Percentiles rank a stretch among this genome's conserved stretches.
These are phyloP conservation scores for Lophiotrema nucula DNA, from an alignment of 495 filamentous ascomycete genomes.

Conservation along the genomic window DNA sequence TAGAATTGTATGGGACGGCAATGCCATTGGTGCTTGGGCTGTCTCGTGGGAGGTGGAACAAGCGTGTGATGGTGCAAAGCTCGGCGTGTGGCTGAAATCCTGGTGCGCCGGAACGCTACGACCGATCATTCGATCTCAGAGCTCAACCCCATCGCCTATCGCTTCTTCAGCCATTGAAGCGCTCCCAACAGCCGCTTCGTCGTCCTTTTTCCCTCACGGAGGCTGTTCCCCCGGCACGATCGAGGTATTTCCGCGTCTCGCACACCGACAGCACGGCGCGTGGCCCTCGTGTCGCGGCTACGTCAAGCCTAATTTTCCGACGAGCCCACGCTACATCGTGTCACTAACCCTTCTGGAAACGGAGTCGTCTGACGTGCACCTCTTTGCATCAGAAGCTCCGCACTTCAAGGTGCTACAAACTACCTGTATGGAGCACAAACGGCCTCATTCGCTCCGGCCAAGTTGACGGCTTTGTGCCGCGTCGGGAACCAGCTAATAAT, in stretches of 20 bases:
- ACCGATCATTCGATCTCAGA: background rate
- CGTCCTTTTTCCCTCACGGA: conserved; percentile 11
- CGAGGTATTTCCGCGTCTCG: conserved; percentile 8
- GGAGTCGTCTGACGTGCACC: conserved; percentile 9
- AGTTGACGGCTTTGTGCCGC: conserved; percentile 17
- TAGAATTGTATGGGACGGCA: background rate
- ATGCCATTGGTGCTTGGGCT: conserved; percentile 4
- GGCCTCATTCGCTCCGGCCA: conserved; percentile 30
- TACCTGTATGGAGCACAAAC: conserved; percentile 28
- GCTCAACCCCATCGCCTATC: background rate
- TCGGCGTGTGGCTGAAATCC: conserved; percentile 5
- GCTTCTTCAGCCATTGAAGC: background rate
- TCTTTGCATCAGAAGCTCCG: conserved; percentile 15
- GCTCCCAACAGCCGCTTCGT: conserved; percentile 5
- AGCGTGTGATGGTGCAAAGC: conserved; percentile 3
- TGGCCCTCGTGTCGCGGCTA: conserved; percentile 13
- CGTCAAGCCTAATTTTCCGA: conserved; percentile 28
- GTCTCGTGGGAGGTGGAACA: background rate
- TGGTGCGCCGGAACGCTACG: background rate
- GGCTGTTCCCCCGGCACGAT: conserved; percentile 4
- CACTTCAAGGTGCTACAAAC: conserved; percentile 26
- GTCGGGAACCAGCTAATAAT: conserved; percentile 20
- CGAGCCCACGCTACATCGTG: conserved; percentile 4
- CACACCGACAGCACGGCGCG: conserved; percentile 2
- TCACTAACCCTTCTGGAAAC: conserved; percentile 33